Evolutionary conservation across 768 basidiomycete genomes (phyloP), one percentile per base, ranked within the genome.

Genomic region (Amylocystis lapponica): DNA sequence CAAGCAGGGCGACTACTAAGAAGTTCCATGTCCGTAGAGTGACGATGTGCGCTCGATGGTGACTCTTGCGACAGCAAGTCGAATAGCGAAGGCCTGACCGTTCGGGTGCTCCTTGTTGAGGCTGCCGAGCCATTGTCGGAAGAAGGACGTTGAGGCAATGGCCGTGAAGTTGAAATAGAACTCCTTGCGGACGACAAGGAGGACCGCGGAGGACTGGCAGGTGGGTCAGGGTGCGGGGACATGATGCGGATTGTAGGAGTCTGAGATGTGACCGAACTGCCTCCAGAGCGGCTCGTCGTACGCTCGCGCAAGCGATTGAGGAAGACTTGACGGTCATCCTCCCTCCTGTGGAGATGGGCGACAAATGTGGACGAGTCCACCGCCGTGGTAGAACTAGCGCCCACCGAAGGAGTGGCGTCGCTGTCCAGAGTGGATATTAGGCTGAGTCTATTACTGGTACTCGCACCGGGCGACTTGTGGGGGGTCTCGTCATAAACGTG

Each of bases 161-260:
- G 47, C 8, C 47, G 37, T 19, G 43, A 30, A n/a, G 27, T 19
- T 12, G 43, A 38, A n/a, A n/a, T n/a, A n/a, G n/a, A n/a, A n/a
- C n/a, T n/a, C n/a, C n/a, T n/a, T n/a, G n/a, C n/a, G n/a, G n/a
- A n/a, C n/a, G n/a, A n/a, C n/a, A n/a, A n/a, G n/a, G n/a, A n/a
- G n/a, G n/a, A n/a, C n/a, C n/a, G n/a, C n/a, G n/a, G n/a, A n/a
- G n/a, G n/a, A 62, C 41, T n/a, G 65, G 55, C 17, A 96, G 95
- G 0, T 96, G 95, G 51, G 81, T 91, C 4, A 81, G 72, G 49
- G 79, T 94, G 63, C 74, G 86, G 16, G 55, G 69, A 46, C 88
- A 95, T 64, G 67, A 81, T 35, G 97, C 92, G 93, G 74, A 73
- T 13, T 82, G 79, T 36, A 21, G 16, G 48, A 41, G 22, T 35